phyloP scores from a whole-genome alignment of 1,139 yeast species.

The Suhomyces maxii region DNA sequence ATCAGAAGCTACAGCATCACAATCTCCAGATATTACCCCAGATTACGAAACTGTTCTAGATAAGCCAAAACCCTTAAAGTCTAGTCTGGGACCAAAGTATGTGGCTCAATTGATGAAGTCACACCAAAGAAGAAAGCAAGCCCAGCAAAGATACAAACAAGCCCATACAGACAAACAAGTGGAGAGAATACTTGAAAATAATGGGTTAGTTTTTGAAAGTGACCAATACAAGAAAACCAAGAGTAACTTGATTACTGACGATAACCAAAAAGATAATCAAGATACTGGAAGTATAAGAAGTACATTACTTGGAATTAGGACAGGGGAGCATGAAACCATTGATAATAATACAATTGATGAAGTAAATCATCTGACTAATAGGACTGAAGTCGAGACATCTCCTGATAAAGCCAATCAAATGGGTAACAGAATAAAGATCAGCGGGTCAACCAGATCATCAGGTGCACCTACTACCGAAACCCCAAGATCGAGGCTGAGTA shows the following conservation, averaged over 20 bases:
- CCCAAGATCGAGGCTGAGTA: too few relatives aligned
- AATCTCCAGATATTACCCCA: too few relatives aligned
- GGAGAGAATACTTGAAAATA: background rate
- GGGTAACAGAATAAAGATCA: too few relatives aligned
- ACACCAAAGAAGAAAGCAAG: conserved; percentile 8
- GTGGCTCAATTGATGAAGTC: conserved; percentile 8
- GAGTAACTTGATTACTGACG: background rate
- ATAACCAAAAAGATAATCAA: background rate
- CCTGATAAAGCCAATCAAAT: too few relatives aligned
- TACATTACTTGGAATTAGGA: background rate
- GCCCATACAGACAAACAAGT: conserved; percentile 2
- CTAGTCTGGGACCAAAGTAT: conserved; percentile 4
- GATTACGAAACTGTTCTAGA: conserved; percentile 1
- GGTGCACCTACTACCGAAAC: too few relatives aligned
- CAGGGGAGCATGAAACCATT: background rate
- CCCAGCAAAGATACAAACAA: conserved; percentile 3
- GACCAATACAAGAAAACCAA: conserved; percentile 6
- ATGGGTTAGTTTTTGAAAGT: conserved; percentile 11
- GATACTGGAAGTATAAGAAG: conserved; percentile 1
- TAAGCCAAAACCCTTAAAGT: background rate
- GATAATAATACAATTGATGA: background rate
- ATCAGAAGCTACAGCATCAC: too few relatives aligned
- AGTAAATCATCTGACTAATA: background rate
- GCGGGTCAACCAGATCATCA: too few relatives aligned
- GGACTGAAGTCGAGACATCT: too few relatives aligned